Conservation (phyloP, 1,284 basidiomycete genomes). For the Erythrobasidium hasegawianum region DNA sequence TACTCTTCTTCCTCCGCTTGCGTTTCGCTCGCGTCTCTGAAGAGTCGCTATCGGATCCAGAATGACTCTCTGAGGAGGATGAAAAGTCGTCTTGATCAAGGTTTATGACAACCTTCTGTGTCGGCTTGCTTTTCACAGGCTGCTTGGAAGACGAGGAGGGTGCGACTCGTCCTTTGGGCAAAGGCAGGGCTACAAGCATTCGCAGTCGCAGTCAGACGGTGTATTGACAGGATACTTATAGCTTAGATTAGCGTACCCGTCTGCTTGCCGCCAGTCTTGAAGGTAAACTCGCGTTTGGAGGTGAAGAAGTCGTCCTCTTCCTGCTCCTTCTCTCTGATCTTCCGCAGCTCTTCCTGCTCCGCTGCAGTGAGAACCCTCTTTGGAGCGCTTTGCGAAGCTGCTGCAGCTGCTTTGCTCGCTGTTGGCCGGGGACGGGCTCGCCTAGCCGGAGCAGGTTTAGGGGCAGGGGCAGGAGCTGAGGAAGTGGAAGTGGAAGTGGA, state of each 20-base stretch:
- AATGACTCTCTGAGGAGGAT: not conserved
- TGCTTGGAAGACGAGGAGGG: slow-evolving; percentile 4
- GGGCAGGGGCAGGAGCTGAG: not conserved
- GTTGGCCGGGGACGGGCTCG: not conserved
- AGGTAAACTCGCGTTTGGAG: slow-evolving; percentile 8
- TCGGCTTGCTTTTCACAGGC: slow-evolving; percentile 9
- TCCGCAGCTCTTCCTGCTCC: slow-evolving; percentile 6
- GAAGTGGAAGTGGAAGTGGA: not conserved
- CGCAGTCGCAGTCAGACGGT: no score
- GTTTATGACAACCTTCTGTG: slow-evolving; percentile 11
- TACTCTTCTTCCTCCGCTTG: slow-evolving; percentile 23
- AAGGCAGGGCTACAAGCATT: not conserved
- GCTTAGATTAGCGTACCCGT: not conserved
- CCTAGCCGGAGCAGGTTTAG: not conserved
- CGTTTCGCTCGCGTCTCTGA: slow-evolving; percentile 1
- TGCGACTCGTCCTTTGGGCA: not conserved
- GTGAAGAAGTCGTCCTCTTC: slow-evolving; percentile 31
- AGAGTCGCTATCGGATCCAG: not conserved
- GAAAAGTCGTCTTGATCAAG: slow-evolving; percentile 12
- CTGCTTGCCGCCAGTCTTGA: slow-evolving; percentile 4
- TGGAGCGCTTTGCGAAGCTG: not conserved
- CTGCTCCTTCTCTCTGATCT: slow-evolving; percentile 1
- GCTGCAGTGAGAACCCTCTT: slow-evolving; percentile 1
- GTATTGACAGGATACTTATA: no score
- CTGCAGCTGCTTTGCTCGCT: not conserved